These are phyloP conservation scores for Globisporangium cylindrosporum DNA, from an alignment of 352 stramenopile genomes.

Conservation along the genomic window DNA sequence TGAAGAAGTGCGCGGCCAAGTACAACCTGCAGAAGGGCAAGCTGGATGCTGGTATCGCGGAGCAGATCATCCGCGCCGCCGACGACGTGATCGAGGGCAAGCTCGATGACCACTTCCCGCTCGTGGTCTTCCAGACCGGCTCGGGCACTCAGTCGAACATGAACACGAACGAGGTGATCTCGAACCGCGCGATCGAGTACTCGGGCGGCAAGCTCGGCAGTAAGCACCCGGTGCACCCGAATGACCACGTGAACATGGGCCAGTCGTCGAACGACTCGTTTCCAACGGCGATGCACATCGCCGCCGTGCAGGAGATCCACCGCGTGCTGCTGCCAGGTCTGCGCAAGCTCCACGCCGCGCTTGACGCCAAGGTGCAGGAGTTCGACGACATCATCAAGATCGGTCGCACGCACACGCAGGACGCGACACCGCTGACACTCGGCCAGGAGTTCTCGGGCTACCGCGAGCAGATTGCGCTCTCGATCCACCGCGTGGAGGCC, in stretches of 20 bases:
- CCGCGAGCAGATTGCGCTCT: conserved; percentile 88
- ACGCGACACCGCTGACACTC: conserved; percentile 96
- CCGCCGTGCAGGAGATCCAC: conserved; percentile 85
- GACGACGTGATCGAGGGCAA: conserved; percentile 92
- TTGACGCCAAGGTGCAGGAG: conserved; percentile 88
- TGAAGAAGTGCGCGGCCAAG: conserved; percentile 94
- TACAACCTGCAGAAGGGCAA: conserved; percentile 91
- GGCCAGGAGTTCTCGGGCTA: conserved; percentile 98
- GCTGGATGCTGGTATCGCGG: conserved; percentile 68
- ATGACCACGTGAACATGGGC: conserved; percentile 98
- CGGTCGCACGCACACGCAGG: conserved; percentile 93
- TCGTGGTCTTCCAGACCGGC: conserved; percentile 82
- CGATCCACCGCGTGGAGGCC: conserved; percentile 84
- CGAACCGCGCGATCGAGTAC: conserved; percentile 65
- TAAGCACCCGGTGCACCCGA: conserved; percentile 88
- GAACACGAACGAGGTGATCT: conserved; percentile 80
- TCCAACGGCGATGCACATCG: conserved; percentile 97
- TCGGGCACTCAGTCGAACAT: conserved; percentile 77
- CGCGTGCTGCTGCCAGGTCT: conserved; percentile 71
- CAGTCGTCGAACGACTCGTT: conserved; percentile 97
- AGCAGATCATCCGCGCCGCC: conserved; percentile 90
- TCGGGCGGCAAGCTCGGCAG: conserved; percentile 43
- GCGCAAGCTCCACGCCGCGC: conserved; percentile 72
- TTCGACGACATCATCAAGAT: conserved; percentile 97
- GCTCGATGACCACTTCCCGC: conserved; percentile 94